These are phyloP conservation scores for Carex parvula DNA, from an alignment of 176 grass and related monocot species.

Conservation along the genomic window DNA sequence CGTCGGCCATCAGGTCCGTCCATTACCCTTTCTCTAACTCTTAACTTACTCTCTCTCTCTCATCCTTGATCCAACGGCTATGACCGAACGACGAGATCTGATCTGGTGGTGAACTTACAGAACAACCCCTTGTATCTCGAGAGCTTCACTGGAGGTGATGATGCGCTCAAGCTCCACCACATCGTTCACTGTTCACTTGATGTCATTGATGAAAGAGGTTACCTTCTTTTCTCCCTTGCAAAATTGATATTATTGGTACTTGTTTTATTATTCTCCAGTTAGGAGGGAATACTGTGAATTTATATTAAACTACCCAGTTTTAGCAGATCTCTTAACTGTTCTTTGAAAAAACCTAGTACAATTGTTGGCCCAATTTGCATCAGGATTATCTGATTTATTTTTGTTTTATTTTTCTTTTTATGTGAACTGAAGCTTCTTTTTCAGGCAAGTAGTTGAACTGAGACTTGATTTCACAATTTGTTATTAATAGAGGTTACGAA, in stretches of 20 bases:
- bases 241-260: neutral
- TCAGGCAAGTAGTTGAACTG: neutral
- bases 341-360: neutral
- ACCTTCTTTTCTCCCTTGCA: neutral
- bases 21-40: neutral
- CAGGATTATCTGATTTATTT: neutral
- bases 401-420: neutral
- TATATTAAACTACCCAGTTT: neutral
- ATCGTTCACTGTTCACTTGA: slow-evolving; percentile 93
- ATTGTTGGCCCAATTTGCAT: neutral
- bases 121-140: slow-evolving; percentile 95
- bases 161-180: slow-evolving; percentile 93
- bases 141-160: slow-evolving; percentile 85
- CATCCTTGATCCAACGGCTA: neutral
- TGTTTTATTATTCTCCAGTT: neutral
- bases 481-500: neutral
- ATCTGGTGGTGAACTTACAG: slow-evolving; percentile 37
- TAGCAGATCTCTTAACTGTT: neutral
- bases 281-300: neutral
- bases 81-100: slow-evolving; percentile 15
- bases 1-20: slow-evolving; percentile 83
- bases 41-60: neutral
- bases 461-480: neutral
- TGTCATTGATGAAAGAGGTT: slow-evolving; percentile 91
- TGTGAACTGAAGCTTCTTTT: neutral